Evolutionary conservation across 2,329 filamentous ascomycete species (phyloP), one percentile per base, ranked within the genome.

Genomic region (Ophiostoma sp.): DNA sequence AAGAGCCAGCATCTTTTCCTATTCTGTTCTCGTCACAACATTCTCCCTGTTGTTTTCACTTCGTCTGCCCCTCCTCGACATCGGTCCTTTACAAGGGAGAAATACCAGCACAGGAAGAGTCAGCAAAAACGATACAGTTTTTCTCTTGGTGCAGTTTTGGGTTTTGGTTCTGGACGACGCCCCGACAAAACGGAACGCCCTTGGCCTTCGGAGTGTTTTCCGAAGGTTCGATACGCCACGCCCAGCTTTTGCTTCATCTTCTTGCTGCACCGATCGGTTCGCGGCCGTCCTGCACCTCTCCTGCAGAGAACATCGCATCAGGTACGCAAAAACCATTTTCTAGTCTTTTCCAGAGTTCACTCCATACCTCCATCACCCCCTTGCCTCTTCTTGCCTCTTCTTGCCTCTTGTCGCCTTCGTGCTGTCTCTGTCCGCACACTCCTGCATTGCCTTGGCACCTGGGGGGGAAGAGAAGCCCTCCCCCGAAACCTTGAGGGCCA

Each of bases 361-460:
- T 69, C 31, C 33, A 52, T 36, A 63, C 48, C 33, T 52, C 31
- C 61, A 22, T 50, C 22, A 28, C 50, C 31, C 25, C 63, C n/a
- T 39, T 68, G 50, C 31, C 70, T 42, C 48, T 12, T 19, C 48
- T 70, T 50, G 45, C 50, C 22, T 55, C 5, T 28, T n/a, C n/a
- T n/a, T n/a, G n/a, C n/a, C n/a, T n/a, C n/a, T 55, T n/a, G 22
- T 28, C 50, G 39, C 39, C 28, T 52, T 50, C 3, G 39, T 19
- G 63, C 63, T 66, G 11, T 31, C 28, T 55, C 70, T 72, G 33
- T 69, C 42, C 33, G 48, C 25, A 69, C 73, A 55, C 22, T 45
- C 39, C 70, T 72, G 64, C 63, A 72, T 74, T 72, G 45, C 69
- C 72, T 71, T 69, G 69, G 69, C 55, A 69, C 70, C 36, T 72